Percentiles rank a stretch among this genome's conserved stretches.
These are phyloP conservation scores for Lathyrus oleraceus DNA, from an alignment of 306 rosid species.

Conservation along the genomic window DNA sequence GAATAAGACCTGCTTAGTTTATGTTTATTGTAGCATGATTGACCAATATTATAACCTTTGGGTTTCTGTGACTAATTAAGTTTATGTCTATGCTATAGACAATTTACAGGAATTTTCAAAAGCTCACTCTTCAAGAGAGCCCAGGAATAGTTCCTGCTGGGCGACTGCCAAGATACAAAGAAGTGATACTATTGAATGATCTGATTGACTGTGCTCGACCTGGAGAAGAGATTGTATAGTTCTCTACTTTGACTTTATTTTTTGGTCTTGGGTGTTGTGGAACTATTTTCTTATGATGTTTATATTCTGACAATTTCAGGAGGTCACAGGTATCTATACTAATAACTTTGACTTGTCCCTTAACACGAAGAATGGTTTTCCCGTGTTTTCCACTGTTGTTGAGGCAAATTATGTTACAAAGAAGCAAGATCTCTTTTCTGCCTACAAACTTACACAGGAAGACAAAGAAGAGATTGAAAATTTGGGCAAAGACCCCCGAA, in stretches of 20 bases:
- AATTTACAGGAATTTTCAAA: slow-evolving; percentile 91
- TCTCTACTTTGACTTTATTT: slow-evolving; percentile 36
- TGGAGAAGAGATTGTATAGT: slow-evolving; percentile 91
- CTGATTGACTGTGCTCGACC: slow-evolving; percentile 98
- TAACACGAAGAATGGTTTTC: slow-evolving; percentile 97
- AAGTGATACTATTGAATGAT: slow-evolving; percentile 93
- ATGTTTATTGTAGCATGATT: neutral
- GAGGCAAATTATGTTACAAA: slow-evolving; percentile 91
- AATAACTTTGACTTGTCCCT: slow-evolving; percentile 92
- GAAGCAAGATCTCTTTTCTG: slow-evolving; percentile 94
- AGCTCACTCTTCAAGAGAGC: slow-evolving; percentile 97
- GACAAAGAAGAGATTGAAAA: slow-evolving; percentile 85
- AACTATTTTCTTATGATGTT: slow-evolving; percentile 34
- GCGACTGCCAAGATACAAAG: slow-evolving; percentile 97
- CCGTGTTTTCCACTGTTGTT: slow-evolving; percentile 97
- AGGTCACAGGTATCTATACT: slow-evolving; percentile 93
- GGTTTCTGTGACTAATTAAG: neutral
- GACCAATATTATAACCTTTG: neutral
- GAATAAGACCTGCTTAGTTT: neutral
- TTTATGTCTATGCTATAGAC: slow-evolving; percentile 54
- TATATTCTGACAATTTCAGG: slow-evolving; percentile 55
- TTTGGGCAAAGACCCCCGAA: slow-evolving; percentile 85
- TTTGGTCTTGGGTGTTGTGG: slow-evolving; percentile 11
- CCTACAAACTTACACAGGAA: slow-evolving; percentile 95
- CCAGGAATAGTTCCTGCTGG: slow-evolving; percentile 99